Evolutionary conservation across 257 asterid species (phyloP).

Genomic region (Lycium barbarum): DNA sequence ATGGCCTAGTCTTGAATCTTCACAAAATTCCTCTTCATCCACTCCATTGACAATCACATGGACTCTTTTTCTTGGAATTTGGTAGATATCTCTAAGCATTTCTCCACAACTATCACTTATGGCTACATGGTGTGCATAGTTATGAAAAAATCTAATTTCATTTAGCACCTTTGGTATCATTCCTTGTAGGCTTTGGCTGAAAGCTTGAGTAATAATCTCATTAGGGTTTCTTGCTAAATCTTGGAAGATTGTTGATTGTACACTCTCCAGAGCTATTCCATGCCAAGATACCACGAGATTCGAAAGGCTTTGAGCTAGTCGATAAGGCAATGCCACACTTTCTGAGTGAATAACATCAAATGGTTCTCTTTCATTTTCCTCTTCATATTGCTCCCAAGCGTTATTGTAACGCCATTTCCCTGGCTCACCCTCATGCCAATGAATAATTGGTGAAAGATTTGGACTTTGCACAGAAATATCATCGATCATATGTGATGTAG

Average conservation of each 20-base stretch:
- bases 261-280: conserved; percentile 89
- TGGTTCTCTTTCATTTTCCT: conserved; percentile 46
- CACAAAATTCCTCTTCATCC: conserved; percentile 62
- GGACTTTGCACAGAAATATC: conserved; percentile 16
- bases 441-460: conserved; percentile 50
- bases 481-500: conserved; percentile 7
- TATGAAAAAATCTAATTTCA: conserved; percentile 78
- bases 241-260: conserved; percentile 80
- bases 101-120: conserved; percentile 93
- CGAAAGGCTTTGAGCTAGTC: conserved; percentile 56
- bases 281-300: conserved; percentile 95
- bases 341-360: conserved; percentile 88
- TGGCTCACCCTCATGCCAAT: conserved; percentile 78
- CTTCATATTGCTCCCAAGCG: conserved; percentile 79
- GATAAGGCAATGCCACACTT: conserved; percentile 83
- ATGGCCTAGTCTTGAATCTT: conserved; percentile 51
- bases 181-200: conserved; percentile 61
- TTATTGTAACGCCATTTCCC: conserved; percentile 81
- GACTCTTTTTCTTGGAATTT: conserved; percentile 70
- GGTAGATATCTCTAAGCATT: conserved; percentile 86
- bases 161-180: conserved; percentile 76
- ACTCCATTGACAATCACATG: conserved; percentile 93
- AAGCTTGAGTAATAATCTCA: conserved; percentile 61
- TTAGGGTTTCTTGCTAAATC: conserved; percentile 58
- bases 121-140: conserved; percentile 87